Conservation (phyloP, 2,329 filamentous ascomycete genomes). For the Didymosphaeria variabile region DNA sequence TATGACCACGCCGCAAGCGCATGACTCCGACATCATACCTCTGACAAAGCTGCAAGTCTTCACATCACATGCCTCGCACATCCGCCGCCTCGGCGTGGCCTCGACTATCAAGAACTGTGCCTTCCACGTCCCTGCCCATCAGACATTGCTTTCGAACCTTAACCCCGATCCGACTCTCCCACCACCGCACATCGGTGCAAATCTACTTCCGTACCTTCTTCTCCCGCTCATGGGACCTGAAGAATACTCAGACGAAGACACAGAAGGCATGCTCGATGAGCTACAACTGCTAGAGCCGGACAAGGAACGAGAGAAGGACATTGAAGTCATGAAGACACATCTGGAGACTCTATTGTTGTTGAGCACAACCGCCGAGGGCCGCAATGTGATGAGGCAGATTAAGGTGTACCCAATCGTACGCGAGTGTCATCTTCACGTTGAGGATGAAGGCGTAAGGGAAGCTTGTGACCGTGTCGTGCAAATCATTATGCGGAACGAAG, state of each 20-base stretch:
- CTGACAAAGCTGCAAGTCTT: slow-evolving; percentile 93
- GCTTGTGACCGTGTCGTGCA: slow-evolving; percentile 91
- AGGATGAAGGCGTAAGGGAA: slow-evolving; percentile 82
- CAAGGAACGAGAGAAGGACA: slow-evolving; percentile 83
- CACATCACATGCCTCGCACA: slow-evolving; percentile 84
- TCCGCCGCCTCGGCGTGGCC: slow-evolving; percentile 92
- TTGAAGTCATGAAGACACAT: slow-evolving; percentile 82
- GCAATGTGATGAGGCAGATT: slow-evolving; percentile 76
- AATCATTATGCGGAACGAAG: slow-evolving; percentile 83
- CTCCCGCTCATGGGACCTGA: slow-evolving; percentile 88
- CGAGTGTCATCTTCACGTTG: slow-evolving; percentile 80
- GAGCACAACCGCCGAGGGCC: slow-evolving; percentile 77
- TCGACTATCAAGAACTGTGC: slow-evolving; percentile 93
- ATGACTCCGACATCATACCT: slow-evolving; percentile 81
- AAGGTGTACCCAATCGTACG: slow-evolving; percentile 90
- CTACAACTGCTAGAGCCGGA: slow-evolving; percentile 88
- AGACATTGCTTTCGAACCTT: slow-evolving; percentile 66
- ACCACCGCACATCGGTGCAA: slow-evolving; percentile 70
- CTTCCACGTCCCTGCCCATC: slow-evolving; percentile 81
- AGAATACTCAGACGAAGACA: slow-evolving; percentile 88
- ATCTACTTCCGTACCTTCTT: slow-evolving; percentile 87
- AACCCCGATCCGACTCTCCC: slow-evolving; percentile 41
- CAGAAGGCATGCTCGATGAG: slow-evolving; percentile 85
- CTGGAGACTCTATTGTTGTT: slow-evolving; percentile 87
- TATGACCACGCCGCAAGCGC: slow-evolving; percentile 76